Base-by-base conservation (phyloP, 176 grass and related monocot genomes). In the Chloris gayana region DNA sequence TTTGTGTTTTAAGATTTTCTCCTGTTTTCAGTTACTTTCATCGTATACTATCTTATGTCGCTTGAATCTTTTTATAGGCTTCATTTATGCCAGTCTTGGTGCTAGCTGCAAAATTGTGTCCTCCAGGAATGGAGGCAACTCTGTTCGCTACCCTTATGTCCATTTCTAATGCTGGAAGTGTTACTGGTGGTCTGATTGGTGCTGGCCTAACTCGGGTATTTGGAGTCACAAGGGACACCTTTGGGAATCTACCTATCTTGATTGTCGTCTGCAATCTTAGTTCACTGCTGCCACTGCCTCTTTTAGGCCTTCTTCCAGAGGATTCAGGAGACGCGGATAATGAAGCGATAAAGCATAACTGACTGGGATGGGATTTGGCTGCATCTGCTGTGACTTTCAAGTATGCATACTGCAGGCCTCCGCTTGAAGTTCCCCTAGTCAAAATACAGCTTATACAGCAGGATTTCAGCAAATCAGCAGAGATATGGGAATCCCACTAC, bases 61-160 rank as follows among this genome's bases (percentile, higher is more conserved):
- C 22, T 31, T 79, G 27, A 72, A 76, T 30, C 41, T 54, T 76
- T 26, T 68, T 91, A 69, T 87, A 99, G 96, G 96, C 96, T 86
- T 93, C 96, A 42, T 99, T 99, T 85, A 99, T 99, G 96, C 96
- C 96, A 9, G 96, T 99, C 57, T 82, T 99, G 67, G 96, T 95
- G 51, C 83, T 99, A 84, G 96, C 96, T 85, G 96, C 96, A 81
- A 95, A 91, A 80, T 85, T 99, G 67, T 99, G 96, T 35, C 93
- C 96, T 72, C 80, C 88, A 50, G 96, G 96, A 61, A 87, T 99
- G 90, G 96, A 99, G 84, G 96, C 96, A 5, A 99, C 96, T 74
- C 75, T 99, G 67, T 99, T 99, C 21, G 92, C 96, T 39, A 98
- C 96, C 26, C 80, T 98, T 53, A 98, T 98, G 96, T 98, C 96